phyloP scores from a whole-genome alignment of 2,329 filamentous ascomycete species.

The Ascochyta koolunga region DNA sequence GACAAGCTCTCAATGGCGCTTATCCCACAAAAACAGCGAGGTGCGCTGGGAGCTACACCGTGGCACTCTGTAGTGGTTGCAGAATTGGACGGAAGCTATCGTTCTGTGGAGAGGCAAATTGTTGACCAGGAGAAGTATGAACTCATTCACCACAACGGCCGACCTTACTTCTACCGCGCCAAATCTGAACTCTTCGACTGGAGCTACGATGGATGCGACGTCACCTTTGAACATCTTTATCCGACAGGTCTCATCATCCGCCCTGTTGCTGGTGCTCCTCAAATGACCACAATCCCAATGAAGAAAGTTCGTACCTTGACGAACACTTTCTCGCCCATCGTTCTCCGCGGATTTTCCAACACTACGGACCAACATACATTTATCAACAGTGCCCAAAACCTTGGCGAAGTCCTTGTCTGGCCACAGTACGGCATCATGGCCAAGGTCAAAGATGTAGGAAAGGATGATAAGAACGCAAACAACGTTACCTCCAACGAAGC shows the following conservation, averaged over 20 bases:
- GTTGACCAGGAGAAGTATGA: constrained; percentile 29
- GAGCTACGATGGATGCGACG: constrained; percentile 8
- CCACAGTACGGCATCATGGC: constrained; percentile 63
- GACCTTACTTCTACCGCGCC: constrained; percentile 34
- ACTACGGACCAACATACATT: constrained; percentile 55
- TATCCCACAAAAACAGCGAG: constrained; percentile 28
- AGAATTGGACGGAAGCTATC: constrained; percentile 28
- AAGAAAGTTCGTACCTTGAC: constrained; percentile 55
- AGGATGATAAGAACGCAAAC: constrained; percentile 54
- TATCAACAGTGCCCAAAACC: constrained; percentile 53
- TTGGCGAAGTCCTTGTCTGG: constrained; percentile 59
- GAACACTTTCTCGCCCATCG: constrained; percentile 59
- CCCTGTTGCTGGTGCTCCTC: constrained; percentile 30
- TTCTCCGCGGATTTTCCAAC: constrained; percentile 60
- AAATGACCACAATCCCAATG: constrained; percentile 54
- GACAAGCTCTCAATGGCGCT: constrained; percentile 40
- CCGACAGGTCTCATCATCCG: constrained; percentile 30
- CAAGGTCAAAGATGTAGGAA: constrained; percentile 65
- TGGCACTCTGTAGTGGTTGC: constrained; percentile 34
- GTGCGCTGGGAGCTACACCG: constrained; percentile 31
- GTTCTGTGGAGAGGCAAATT: constrained; percentile 25
- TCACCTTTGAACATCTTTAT: constrained; percentile 32
- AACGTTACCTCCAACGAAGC: constrained; percentile 58
- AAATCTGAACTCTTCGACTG: constrained; percentile 25
- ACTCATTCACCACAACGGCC: constrained; percentile 26